Percentiles rank a stretch among this genome's conserved stretches.
Conservation (phyloP, 1,284 basidiomycete species). For the Fomitopsis pinicola region DNA sequence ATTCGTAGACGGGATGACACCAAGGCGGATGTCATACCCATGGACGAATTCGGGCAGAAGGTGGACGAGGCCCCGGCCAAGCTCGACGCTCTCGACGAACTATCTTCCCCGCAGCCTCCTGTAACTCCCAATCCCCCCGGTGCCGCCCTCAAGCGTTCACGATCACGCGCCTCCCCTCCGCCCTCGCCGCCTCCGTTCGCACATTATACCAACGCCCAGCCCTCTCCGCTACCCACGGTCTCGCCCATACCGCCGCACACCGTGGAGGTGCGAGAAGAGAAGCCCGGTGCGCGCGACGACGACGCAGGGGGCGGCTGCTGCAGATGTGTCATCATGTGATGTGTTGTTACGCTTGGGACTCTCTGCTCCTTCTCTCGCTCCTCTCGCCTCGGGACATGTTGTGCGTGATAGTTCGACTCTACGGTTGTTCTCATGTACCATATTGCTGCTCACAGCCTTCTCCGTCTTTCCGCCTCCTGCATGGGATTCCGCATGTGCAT, state of each 20-base stretch:
- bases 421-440: constrained; percentile 2
- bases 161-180: constrained; percentile 26
- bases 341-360: constrained; percentile 2
- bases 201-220: constrained; percentile 35
- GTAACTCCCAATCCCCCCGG: constrained; percentile 6
- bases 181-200: constrained; percentile 58
- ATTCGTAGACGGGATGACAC: constrained; percentile 43
- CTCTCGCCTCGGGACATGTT: constrained; percentile 1
- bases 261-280: constrained; percentile 7
- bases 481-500: neutral
- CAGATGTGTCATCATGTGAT: constrained; percentile 36
- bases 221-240: neutral
- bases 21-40: constrained; percentile 42
- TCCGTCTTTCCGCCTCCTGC: neutral
- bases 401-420: constrained; percentile 1
- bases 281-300: constrained; percentile 19
- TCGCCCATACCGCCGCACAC: constrained; percentile 8
- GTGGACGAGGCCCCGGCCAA: constrained; percentile 19
- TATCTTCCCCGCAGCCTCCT: constrained; percentile 25
- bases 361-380: neutral
- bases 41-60: constrained; percentile 60
- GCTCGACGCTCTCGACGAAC: constrained; percentile 27
- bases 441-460: neutral
- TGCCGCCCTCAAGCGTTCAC: constrained; percentile 11
- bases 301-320: constrained; percentile 29